These are phyloP conservation scores for Scleroderma citrinum DNA, from an alignment of 768 basidiomycete species.

Conservation along the genomic window DNA sequence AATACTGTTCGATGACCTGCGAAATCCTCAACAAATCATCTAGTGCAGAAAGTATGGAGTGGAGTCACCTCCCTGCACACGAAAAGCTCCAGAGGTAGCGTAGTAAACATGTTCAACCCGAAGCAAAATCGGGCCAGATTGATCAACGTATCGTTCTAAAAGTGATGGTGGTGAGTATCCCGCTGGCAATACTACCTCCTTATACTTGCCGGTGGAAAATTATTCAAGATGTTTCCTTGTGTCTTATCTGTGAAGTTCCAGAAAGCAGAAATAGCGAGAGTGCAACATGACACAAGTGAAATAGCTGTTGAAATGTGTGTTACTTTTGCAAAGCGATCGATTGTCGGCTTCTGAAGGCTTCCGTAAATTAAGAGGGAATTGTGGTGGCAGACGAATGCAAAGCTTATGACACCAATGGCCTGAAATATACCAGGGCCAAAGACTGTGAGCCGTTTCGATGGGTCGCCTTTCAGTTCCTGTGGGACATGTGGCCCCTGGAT, in stretches of 20 bases:
- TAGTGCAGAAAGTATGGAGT: not conserved
- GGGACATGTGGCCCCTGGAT: constrained; percentile 76
- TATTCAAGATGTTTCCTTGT: constrained; percentile 95
- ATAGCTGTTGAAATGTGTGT: constrained; percentile 87
- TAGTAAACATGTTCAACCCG: constrained; percentile 97
- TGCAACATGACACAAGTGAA: constrained; percentile 78
- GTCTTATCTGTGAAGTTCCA: constrained; percentile 87
- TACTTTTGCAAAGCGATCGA: constrained; percentile 89
- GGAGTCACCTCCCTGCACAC: constrained; percentile 85
- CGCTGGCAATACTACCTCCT: not conserved
- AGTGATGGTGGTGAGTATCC: constrained; percentile 1
- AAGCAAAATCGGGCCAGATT: constrained; percentile 94
- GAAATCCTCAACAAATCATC: not conserved
- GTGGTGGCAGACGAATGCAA: constrained; percentile 96
- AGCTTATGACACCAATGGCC: constrained; percentile 96
- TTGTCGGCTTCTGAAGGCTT: constrained; percentile 83
- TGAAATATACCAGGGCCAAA: constrained; percentile 81
- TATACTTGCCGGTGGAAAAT: constrained; percentile 65
- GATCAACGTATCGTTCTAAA: constrained; percentile 77
- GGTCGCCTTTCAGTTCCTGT: constrained; percentile 70
- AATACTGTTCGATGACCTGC: constrained; percentile 92
- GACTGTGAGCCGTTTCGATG: constrained; percentile 66
- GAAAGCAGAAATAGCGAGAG: constrained; percentile 83
- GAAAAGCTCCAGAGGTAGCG: constrained; percentile 91
- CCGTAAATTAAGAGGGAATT: constrained; percentile 97